phyloP scores from a whole-genome alignment of 805 yeast species.

The Saccharomycopsis fermentans region DNA sequence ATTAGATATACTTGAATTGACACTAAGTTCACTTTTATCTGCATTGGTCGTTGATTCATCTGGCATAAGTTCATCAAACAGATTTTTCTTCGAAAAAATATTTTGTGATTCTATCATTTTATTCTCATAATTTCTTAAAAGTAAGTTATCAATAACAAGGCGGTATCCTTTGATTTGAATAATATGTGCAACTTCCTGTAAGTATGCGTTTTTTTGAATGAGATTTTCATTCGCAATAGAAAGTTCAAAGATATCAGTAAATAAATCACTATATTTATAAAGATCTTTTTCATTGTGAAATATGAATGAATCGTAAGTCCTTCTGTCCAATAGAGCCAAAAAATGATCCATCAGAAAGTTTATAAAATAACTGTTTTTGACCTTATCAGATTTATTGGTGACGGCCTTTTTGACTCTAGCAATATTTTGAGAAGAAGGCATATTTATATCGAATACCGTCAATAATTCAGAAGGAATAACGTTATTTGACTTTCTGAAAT shows the following conservation, averaged over 20 bases:
- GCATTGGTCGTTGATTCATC: too few relatives aligned
- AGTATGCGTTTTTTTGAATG: not conserved
- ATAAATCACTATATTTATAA: not conserved
- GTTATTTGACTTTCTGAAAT: not conserved
- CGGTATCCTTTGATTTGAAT: not conserved
- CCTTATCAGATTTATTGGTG: too few relatives aligned
- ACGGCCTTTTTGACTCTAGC: too few relatives aligned
- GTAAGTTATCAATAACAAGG: not conserved
- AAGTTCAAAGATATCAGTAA: not conserved
- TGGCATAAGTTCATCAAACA: too few relatives aligned
- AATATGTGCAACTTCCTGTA: not conserved
- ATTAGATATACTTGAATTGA: not conserved
- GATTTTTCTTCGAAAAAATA: too few relatives aligned
- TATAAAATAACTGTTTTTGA: not conserved
- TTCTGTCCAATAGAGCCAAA: not conserved
- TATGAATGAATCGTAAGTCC: not conserved
- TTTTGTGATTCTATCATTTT: too few relatives aligned
- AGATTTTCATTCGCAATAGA: not conserved
- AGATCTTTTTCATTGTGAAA: not conserved
- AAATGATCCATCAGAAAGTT: not conserved
- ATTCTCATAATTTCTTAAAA: too few relatives aligned
- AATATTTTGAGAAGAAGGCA: not conserved
- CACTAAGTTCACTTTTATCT: too few relatives aligned
- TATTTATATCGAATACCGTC: not conserved
- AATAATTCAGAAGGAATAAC: not conserved